Evolutionary conservation across 2,329 filamentous ascomycete species (phyloP).

Genomic region (Aspergillus texensis): DNA sequence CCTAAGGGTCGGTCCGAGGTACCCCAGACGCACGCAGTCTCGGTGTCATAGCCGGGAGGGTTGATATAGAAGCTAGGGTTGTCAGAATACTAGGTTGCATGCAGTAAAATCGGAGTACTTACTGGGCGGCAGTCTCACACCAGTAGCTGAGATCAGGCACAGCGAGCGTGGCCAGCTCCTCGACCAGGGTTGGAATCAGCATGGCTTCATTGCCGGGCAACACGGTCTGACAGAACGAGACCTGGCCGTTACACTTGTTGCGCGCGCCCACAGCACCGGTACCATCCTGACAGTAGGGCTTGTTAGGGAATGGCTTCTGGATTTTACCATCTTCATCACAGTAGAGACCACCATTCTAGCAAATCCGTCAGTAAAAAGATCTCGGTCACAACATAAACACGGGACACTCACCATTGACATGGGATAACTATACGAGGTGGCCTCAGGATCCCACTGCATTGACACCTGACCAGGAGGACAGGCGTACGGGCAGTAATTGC

Average conservation of each 20-base stretch:
- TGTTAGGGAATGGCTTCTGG: slow-evolving; percentile 68
- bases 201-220: slow-evolving; percentile 79
- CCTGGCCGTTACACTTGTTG: slow-evolving; percentile 63
- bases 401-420: slow-evolving; percentile 66
- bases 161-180: slow-evolving; percentile 61
- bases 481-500: slow-evolving; percentile 74
- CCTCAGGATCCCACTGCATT: slow-evolving; percentile 75
- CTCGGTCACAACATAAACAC: slow-evolving; percentile 9
- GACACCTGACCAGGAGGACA: slow-evolving; percentile 76
- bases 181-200: slow-evolving; percentile 75
- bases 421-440: slow-evolving; percentile 67
- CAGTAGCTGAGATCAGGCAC: slow-evolving; percentile 73
- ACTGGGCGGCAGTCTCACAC: slow-evolving; percentile 74
- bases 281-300: slow-evolving; percentile 71
- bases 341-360: slow-evolving; percentile 71
- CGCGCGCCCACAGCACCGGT: slow-evolving; percentile 65
- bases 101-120: slow-evolving; percentile 42
- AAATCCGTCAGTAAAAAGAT: slow-evolving; percentile 19
- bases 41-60: slow-evolving; percentile 64
- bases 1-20: slow-evolving; percentile 63
- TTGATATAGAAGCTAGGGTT: slow-evolving; percentile 75
- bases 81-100: neutral
- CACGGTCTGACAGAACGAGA: slow-evolving; percentile 79
- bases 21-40: slow-evolving; percentile 73
- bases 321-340: slow-evolving; percentile 69